These are phyloP conservation scores for Candida sojae DNA, from an alignment of 1,139 yeast genomes.

Conservation along the genomic window DNA sequence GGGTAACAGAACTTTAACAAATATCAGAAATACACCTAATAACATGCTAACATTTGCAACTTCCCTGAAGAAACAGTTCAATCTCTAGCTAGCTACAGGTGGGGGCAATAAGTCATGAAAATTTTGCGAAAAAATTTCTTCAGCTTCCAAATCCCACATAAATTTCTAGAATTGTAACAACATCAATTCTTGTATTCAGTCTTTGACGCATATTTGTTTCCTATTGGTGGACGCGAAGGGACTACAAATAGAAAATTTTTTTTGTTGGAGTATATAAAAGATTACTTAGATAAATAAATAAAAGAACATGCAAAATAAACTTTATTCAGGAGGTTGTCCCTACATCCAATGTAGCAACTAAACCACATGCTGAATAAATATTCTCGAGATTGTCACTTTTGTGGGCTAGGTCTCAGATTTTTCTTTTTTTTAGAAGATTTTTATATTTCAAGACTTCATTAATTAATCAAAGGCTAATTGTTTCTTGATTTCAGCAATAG, in stretches of 20 bases:
- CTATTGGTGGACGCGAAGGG: too few species aligned
- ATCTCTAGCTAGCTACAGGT: too few species aligned
- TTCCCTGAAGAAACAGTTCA: too few species aligned
- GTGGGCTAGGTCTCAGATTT: not conserved
- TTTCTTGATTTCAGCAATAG: conserved; percentile 97
- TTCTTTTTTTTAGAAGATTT: not conserved
- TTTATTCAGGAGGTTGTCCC: not conserved
- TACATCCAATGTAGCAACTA: not conserved
- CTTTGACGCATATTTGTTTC: too few species aligned
- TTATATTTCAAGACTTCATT: not conserved
- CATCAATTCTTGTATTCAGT: too few species aligned
- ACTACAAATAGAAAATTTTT: too few species aligned
- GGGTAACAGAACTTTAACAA: not conserved
- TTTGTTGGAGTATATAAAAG: not conserved
- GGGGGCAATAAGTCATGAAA: too few species aligned
- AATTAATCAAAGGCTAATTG: conserved; percentile 75
- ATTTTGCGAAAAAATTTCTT: too few species aligned
- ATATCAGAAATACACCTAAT: too few species aligned
- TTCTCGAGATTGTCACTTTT: not conserved
- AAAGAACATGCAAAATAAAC: conserved; percentile 2
- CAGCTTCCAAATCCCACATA: too few species aligned
- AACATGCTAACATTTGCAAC: not conserved
- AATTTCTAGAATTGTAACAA: too few species aligned
- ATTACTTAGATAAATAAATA: conserved; percentile 4
- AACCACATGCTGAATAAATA: not conserved